Conservation (phyloP, 176 grass and related monocot genomes). For the Aechmea fasciata region DNA sequence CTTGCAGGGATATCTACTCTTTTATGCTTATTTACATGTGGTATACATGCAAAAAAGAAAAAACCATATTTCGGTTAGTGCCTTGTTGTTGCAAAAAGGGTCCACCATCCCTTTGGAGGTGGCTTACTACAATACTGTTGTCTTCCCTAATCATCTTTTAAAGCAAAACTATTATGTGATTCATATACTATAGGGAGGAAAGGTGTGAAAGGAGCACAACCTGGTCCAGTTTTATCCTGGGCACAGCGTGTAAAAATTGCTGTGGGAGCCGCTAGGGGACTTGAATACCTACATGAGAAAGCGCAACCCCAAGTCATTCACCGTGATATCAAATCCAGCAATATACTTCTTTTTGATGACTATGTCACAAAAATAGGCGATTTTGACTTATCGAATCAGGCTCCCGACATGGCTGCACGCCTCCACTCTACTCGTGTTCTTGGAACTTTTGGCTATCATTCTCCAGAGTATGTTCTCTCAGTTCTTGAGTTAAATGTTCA, state of each 20-base stretch:
- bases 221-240: slow-evolving; percentile 26
- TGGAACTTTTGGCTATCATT: slow-evolving; percentile 33
- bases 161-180: background rate
- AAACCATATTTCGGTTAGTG: background rate
- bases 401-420: slow-evolving; percentile 29
- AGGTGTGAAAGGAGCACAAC: slow-evolving; percentile 26
- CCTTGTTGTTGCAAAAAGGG: background rate
- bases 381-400: slow-evolving; percentile 28
- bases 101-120: background rate
- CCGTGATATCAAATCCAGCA: slow-evolving; percentile 29
- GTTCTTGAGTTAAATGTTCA: too few relatives aligned
- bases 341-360: slow-evolving; percentile 32
- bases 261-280: slow-evolving; percentile 25
- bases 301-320: slow-evolving; percentile 26
- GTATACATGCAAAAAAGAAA: too few relatives aligned
- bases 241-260: slow-evolving; percentile 25
- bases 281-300: slow-evolving; percentile 41
- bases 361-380: slow-evolving; percentile 28
- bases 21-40: too few relatives aligned
- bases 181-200: slow-evolving; percentile 5
- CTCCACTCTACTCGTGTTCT: slow-evolving; percentile 31
- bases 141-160: background rate
- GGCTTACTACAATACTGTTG: background rate
- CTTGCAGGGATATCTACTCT: too few relatives aligned
- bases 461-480: slow-evolving; percentile 19